Evolutionary conservation across 192 early-diverging fungal species (phyloP).

Genomic region (Helicostylum pulchrum): DNA sequence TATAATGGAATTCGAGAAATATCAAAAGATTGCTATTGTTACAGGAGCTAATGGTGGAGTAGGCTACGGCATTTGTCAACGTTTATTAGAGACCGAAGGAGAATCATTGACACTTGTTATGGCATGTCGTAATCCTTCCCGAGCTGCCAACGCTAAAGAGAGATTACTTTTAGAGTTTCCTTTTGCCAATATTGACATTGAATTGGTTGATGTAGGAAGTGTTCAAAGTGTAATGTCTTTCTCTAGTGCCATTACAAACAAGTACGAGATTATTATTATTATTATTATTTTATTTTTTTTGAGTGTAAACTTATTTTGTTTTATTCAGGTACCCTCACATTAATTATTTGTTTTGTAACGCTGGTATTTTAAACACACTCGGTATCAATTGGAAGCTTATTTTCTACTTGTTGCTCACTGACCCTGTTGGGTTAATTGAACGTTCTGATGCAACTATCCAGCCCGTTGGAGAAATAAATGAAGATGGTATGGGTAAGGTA

Average conservation of each 20-base stretch:
- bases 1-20: not conserved
- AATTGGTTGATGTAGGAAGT: conserved; percentile 44
- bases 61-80: conserved; percentile 53
- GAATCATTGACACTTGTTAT: conserved; percentile 40
- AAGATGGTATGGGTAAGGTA: conserved; percentile 50
- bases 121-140: conserved; percentile 48
- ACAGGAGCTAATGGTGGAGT: conserved; percentile 54
- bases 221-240: conserved; percentile 36
- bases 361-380: conserved; percentile 41
- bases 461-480: conserved; percentile 40
- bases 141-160: conserved; percentile 41
- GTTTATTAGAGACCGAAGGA: conserved; percentile 31
- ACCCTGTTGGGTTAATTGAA: conserved; percentile 35
- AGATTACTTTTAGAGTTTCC: conserved; percentile 35
- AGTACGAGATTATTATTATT: conserved; percentile 20
- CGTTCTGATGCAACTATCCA: conserved; percentile 45
- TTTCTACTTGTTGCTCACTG: conserved; percentile 25
- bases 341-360: conserved; percentile 55
- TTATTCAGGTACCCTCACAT: conserved; percentile 35
- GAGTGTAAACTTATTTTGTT: not conserved
- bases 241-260: conserved; percentile 36
- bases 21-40: conserved; percentile 41
- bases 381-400: conserved; percentile 43
- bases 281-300: too few relatives aligned
- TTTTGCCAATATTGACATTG: conserved; percentile 39